Base-by-base conservation (phyloP, 352 stramenopile species). In the Phytopythium chamaehyphon region DNA sequence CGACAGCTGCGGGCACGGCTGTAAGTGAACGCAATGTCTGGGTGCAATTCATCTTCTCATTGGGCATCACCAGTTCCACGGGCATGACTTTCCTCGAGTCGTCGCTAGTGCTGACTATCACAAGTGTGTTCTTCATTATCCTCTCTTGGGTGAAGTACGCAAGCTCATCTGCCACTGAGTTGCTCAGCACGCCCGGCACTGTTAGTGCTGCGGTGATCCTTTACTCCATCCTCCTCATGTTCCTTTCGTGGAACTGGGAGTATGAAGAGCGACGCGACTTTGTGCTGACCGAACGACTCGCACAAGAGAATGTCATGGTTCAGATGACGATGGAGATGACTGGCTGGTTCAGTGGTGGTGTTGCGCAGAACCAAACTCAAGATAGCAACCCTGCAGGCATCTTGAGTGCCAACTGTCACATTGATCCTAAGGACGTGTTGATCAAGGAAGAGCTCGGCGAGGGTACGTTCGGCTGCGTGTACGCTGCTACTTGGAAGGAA, bases 261-360 rank as follows among this genome's bases (percentile, higher is more conserved):
- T 92, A 92, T 26, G 79, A 90, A 72, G 81, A 93, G 55, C 83
- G 83, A n/a, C 78, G 81, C 15, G 81, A 90, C 57, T 93, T 93
- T 33, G 77, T 90, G 28, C 51, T 93, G 37, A 90, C 83, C 0
- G 77, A 94, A 49, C 73, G 79, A 23, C 68, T 90, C n/a, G 79
- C 83, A 1, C 79, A 93, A 37, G 81, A 93, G 52, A 92, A 93
- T 23, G 81, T 90, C 7, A 81, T 91, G 73, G 79, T 92, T 47
- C 83, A 94, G 48, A 94, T 90, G 81, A 92, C 81, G 2, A 91
- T 93, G 77, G 81, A 91, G 54, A 91, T 93, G 83, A 92, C 81
- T 0, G 81, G 81, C 18, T 93, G 83, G 81, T 93, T 93, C 61
- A 90, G 78, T 45, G 83, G 81, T 22, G 78, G 83, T 2, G 83